These are phyloP conservation scores for Alternaria sp. DNA, from an alignment of 2,329 filamentous ascomycete genomes.

Conservation along the genomic window DNA sequence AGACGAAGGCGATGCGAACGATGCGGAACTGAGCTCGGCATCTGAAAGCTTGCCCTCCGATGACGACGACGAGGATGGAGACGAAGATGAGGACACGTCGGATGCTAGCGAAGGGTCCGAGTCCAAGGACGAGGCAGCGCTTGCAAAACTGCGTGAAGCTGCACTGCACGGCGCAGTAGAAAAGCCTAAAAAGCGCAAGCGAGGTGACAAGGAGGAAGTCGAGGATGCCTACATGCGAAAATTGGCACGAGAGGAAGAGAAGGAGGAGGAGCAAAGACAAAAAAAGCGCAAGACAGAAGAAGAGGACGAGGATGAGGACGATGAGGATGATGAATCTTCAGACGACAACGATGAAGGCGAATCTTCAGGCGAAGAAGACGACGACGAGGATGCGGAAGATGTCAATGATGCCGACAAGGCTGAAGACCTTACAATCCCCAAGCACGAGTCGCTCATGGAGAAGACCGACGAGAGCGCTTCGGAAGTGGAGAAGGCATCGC, in stretches of 20 bases:
- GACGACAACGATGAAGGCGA: conserved; percentile 51
- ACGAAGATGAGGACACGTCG: conserved; percentile 44
- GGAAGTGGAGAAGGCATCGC: conserved; percentile 83
- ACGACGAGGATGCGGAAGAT: neutral
- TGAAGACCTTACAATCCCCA: conserved; percentile 55
- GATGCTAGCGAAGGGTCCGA: conserved; percentile 31
- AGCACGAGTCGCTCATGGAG: conserved; percentile 60
- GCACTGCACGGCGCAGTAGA: conserved; percentile 40
- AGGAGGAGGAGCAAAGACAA: conserved; percentile 50
- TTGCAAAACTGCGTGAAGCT: conserved; percentile 39
- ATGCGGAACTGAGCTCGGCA: conserved; percentile 29
- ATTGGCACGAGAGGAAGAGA: conserved; percentile 61
- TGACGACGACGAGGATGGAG: conserved; percentile 32
- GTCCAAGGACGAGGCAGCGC: conserved; percentile 34
- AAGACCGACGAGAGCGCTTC: conserved; percentile 53
- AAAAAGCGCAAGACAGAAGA: conserved; percentile 50
- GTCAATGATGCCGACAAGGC: conserved; percentile 55
- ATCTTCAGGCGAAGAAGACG: neutral
- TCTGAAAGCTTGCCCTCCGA: conserved; percentile 23
- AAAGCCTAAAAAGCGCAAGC: conserved; percentile 54
- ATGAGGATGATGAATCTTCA: conserved; percentile 25
- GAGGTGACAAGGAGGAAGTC: conserved; percentile 70
- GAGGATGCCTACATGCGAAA: conserved; percentile 76
- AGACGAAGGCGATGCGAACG: conserved; percentile 56
- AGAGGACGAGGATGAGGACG: conserved; percentile 24